phyloP scores from a whole-genome alignment of 2,329 filamentous ascomycete genomes.

The Zasmidium citrigriseum region DNA sequence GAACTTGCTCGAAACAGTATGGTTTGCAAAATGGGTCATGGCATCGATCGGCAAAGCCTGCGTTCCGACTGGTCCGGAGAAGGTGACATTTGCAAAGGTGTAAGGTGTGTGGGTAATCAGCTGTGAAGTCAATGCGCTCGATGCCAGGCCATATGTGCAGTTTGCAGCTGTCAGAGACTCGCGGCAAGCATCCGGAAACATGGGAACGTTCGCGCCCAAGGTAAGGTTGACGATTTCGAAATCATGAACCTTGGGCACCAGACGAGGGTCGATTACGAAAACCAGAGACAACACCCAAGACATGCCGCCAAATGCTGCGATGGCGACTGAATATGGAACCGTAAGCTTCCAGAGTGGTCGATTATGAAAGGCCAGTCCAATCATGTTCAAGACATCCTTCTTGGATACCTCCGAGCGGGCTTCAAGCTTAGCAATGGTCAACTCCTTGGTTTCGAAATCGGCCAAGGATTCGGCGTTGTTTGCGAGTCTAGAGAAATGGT shows the following conservation, averaged over 20 bases:
- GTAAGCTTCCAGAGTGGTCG: constrained; percentile 1
- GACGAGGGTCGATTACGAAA: constrained; percentile 5
- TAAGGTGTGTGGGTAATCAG: constrained; percentile 8
- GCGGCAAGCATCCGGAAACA: constrained; percentile 1
- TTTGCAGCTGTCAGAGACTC: constrained; percentile 3
- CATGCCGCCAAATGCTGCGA: constrained; percentile 6
- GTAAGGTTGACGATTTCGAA: neutral
- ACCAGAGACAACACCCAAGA: constrained; percentile 9
- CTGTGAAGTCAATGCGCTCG: constrained; percentile 6
- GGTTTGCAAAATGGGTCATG: neutral
- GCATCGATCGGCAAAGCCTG: constrained; percentile 1
- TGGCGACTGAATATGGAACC: constrained; percentile 2
- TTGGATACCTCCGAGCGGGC: neutral
- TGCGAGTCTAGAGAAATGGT: neutral
- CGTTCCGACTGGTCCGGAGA: constrained; percentile 3
- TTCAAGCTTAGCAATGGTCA: constrained; percentile 1
- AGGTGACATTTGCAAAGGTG: constrained; percentile 6
- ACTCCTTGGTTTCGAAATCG: neutral
- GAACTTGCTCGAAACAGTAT: neutral
- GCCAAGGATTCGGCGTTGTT: constrained; percentile 2
- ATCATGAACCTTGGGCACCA: neutral
- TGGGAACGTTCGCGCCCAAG: neutral
- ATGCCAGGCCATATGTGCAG: constrained; percentile 7
- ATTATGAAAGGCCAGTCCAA: neutral
- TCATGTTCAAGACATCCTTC: constrained; percentile 9